These are phyloP conservation scores for Trypethelium eluteriae DNA, from an alignment of 495 filamentous ascomycete species.

Conservation along the genomic window DNA sequence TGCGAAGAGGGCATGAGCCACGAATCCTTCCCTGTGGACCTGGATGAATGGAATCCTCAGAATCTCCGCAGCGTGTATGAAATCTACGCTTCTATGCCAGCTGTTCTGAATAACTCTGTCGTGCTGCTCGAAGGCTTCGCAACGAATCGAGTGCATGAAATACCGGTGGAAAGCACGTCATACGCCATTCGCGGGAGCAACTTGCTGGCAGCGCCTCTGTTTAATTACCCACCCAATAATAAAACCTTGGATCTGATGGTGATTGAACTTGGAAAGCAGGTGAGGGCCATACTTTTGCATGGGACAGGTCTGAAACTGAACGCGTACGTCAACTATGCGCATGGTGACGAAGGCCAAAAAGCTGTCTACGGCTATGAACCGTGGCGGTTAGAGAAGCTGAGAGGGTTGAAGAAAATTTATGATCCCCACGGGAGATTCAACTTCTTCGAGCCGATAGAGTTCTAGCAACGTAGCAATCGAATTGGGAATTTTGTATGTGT, in stretches of 20 bases:
- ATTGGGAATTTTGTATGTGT: too few relatives aligned
- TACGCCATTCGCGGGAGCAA: not conserved
- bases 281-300: conserved; percentile 8
- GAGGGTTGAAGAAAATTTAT: conserved; percentile 36
- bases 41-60: not conserved
- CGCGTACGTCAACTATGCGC: conserved; percentile 46
- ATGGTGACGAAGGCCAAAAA: conserved; percentile 37
- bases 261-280: conserved; percentile 8
- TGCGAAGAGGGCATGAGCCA: not conserved
- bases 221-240: not conserved
- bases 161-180: conserved; percentile 30
- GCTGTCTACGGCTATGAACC: conserved; percentile 43
- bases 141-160: conserved; percentile 28
- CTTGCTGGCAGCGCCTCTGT: not conserved
- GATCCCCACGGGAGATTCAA: conserved; percentile 33
- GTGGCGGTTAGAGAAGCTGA: conserved; percentile 39
- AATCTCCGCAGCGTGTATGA: not conserved
- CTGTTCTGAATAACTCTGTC: conserved; percentile 1
- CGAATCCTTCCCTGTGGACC: not conserved
- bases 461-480: not conserved
- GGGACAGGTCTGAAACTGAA: conserved; percentile 17
- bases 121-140: conserved; percentile 41
- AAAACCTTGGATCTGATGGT: conserved; percentile 7
- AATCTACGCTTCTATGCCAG: not conserved
- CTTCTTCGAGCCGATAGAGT: conserved; percentile 12